phyloP scores from a whole-genome alignment of 2,329 filamentous ascomycete species.

The Lachnellula subtilissima region DNA sequence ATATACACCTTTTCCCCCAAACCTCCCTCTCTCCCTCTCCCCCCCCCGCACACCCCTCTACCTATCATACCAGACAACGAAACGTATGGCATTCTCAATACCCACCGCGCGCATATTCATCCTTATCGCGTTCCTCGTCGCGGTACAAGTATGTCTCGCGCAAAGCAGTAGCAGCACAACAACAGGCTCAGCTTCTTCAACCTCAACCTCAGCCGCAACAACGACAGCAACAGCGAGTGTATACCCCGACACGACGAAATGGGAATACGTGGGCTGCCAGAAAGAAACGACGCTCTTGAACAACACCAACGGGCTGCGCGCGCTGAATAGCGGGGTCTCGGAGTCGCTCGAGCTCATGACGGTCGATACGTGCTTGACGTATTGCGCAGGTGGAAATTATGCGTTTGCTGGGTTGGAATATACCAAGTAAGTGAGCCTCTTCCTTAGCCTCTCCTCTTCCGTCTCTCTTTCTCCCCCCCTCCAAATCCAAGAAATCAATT shows the following conservation, averaged over 20 bases:
- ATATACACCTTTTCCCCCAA: background rate
- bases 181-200: background rate
- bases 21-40: background rate
- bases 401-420: conserved; percentile 28
- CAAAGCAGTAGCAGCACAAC: background rate
- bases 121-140: conserved; percentile 1
- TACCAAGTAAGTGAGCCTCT: conserved; percentile 17
- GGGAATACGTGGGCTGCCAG: conserved; percentile 35
- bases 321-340: conserved; percentile 16
- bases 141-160: background rate
- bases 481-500: background rate
- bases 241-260: conserved; percentile 12
- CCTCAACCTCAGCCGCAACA: background rate
- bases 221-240: conserved; percentile 7
- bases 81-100: background rate
- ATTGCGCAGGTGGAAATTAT: conserved; percentile 15
- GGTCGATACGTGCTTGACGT: conserved; percentile 20
- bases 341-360: conserved; percentile 23
- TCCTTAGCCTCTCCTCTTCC: background rate
- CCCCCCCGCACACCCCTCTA: background rate
- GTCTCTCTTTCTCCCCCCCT: background rate
- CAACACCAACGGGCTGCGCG: conserved; percentile 18
- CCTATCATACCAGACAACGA: background rate
- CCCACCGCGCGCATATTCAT: background rate
- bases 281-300: conserved; percentile 34